Evolutionary conservation across 768 basidiomycete species (phyloP).

Genomic region (Lyophyllum semitale): DNA sequence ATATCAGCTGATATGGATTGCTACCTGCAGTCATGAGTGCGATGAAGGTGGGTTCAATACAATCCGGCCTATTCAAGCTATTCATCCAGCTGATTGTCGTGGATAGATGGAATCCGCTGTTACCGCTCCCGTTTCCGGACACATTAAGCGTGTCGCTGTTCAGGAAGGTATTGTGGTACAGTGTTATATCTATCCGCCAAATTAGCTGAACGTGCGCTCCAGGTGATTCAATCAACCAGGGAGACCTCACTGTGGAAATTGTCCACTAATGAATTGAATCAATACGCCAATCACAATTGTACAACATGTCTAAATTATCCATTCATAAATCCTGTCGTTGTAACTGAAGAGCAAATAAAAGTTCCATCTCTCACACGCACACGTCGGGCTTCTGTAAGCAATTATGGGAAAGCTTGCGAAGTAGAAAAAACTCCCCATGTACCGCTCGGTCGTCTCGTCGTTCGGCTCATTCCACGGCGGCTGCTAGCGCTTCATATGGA

Average conservation of each 20-base stretch:
- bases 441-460: neutral
- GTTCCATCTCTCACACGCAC: neutral
- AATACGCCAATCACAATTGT: conserved; percentile 3
- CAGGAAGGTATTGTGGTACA: conserved; percentile 63
- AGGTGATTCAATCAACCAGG: conserved; percentile 95
- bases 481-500: neutral
- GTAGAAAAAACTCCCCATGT: neutral
- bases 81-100: conserved; percentile 20
- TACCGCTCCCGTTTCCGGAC: conserved; percentile 94
- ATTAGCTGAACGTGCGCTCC: conserved; percentile 7
- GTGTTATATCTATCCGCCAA: neutral
- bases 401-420: neutral
- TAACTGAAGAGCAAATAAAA: conserved; percentile 10
- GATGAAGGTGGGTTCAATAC: conserved; percentile 75
- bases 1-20: conserved; percentile 21
- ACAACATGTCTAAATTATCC: neutral
- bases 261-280: conserved; percentile 41
- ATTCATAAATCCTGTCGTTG: too few species aligned
- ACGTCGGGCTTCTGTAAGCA: too few species aligned
- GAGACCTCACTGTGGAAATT: conserved; percentile 90
- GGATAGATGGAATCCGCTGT: conserved; percentile 95
- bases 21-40: conserved; percentile 77
- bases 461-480: neutral
- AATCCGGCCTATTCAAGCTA: conserved; percentile 5
- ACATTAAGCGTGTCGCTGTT: conserved; percentile 91